These are phyloP conservation scores for Podospora pseudoanserina DNA, from an alignment of 495 filamentous ascomycete species.

Conservation along the genomic window DNA sequence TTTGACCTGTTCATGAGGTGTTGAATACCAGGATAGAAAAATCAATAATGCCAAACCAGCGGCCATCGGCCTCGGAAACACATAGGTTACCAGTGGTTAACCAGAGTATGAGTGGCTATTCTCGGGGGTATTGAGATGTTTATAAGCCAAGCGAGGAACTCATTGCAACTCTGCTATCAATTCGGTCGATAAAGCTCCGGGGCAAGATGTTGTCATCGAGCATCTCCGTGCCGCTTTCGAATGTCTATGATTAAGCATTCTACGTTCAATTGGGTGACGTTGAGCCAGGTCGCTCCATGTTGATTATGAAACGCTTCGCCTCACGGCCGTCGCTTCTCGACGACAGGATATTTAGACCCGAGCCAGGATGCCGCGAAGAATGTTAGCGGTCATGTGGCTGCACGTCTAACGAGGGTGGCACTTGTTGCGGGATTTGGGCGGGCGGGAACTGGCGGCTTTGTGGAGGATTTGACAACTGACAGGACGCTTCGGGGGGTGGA, in stretches of 20 bases:
- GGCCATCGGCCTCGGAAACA: not conserved
- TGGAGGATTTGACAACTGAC: slow-evolving; percentile 5
- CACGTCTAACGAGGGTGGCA: not conserved
- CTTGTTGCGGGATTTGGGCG: not conserved
- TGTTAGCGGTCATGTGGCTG: slow-evolving; percentile 9
- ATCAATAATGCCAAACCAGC: not conserved
- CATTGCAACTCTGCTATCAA: not conserved
- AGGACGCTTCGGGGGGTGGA: slow-evolving; percentile 12
- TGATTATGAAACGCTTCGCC: not conserved
- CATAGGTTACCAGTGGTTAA: not conserved
- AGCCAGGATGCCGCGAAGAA: slow-evolving; percentile 10
- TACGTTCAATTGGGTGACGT: no score
- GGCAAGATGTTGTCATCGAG: not conserved
- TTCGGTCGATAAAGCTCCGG: not conserved
- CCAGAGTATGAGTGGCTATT: slow-evolving; percentile 22
- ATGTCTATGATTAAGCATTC: not conserved
- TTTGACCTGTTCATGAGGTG: not conserved
- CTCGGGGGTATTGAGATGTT: not conserved
- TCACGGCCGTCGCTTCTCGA: not conserved
- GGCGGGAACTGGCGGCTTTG: slow-evolving; percentile 25
- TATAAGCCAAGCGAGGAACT: not conserved
- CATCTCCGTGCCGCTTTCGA: not conserved
- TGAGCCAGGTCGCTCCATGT: not conserved
- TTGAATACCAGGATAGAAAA: not conserved
- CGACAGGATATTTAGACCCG: not conserved